These are phyloP conservation scores for Skeletonema marinoi DNA, from an alignment of 108 stramenopile genomes.

Conservation along the genomic window DNA sequence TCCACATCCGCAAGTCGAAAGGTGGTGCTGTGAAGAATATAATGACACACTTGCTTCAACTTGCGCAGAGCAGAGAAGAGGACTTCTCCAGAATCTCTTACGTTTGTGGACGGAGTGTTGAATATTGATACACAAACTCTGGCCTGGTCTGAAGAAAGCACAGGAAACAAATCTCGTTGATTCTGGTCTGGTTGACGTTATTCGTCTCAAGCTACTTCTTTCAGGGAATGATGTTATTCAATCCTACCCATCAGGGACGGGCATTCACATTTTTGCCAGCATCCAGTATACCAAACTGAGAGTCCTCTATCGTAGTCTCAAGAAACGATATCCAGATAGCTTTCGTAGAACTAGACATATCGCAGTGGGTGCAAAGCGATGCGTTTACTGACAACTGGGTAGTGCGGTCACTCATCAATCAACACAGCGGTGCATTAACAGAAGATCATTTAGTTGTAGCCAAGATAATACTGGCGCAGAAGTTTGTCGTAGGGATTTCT, in stretches of 20 bases:
- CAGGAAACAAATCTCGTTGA: constrained; percentile 4
- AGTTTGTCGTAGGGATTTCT: constrained; percentile 38
- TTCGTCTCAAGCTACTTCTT: constrained; percentile 28
- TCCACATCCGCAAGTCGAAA: constrained; percentile 11
- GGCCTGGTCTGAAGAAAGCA: constrained; percentile 13
- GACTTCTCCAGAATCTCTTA: constrained; percentile 18
- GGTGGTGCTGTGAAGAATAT: constrained; percentile 25
- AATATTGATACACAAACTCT: constrained; percentile 25
- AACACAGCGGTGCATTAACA: constrained; percentile 28
- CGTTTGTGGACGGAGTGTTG: constrained; percentile 17
- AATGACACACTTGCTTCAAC: constrained; percentile 27
- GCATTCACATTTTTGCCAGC: constrained; percentile 14
- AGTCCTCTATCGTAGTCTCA: neutral
- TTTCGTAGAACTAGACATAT: neutral
- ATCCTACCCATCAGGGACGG: constrained; percentile 10
- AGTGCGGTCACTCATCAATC: constrained; percentile 33
- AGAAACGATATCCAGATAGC: neutral
- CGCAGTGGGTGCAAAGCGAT: constrained; percentile 4
- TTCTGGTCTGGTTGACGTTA: constrained; percentile 25
- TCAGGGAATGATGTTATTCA: constrained; percentile 17
- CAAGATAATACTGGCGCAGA: constrained; percentile 30
- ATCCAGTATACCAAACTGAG: constrained; percentile 13
- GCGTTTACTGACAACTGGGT: constrained; percentile 43
- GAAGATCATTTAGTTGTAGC: constrained; percentile 40
- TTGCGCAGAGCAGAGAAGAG: constrained; percentile 21